Evolutionary conservation across 345 rosid genomes (phyloP).

Genomic region (Euphorbia lathyris): DNA sequence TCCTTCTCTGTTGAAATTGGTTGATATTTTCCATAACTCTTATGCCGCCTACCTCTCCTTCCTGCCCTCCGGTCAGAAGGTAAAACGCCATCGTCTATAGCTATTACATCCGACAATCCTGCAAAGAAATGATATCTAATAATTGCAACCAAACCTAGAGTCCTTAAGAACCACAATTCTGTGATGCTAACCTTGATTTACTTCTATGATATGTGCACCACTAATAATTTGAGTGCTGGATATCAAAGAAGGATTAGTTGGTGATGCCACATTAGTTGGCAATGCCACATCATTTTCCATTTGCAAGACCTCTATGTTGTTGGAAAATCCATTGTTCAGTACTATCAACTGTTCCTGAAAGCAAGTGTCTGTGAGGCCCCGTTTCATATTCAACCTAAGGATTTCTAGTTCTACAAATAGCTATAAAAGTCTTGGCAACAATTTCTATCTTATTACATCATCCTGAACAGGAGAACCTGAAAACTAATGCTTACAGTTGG

Average conservation of each 20-base stretch:
- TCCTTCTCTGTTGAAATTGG: conserved; percentile 44
- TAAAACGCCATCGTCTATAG: conserved; percentile 43
- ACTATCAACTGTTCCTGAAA: conserved; percentile 44
- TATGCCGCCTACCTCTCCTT: conserved; percentile 78
- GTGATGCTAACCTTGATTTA: conserved; percentile 47
- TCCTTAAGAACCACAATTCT: conserved; percentile 8
- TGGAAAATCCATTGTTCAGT: conserved; percentile 31
- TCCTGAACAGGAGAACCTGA: conserved; percentile 9
- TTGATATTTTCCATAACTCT: conserved; percentile 51
- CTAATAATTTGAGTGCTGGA: conserved; percentile 25
- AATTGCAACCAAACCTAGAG: not conserved
- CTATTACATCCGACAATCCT: conserved; percentile 41
- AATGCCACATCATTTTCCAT: conserved; percentile 35
- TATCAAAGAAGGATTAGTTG: conserved; percentile 22
- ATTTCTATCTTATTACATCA: conserved; percentile 10
- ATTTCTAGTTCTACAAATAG: not conserved
- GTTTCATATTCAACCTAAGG: not conserved
- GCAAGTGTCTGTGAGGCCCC: conserved; percentile 10
- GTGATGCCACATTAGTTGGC: too few species aligned
- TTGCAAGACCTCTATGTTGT: conserved; percentile 31
- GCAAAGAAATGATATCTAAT: conserved; percentile 22
- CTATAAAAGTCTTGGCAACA: not conserved
- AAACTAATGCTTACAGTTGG: conserved; percentile 31
- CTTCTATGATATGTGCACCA: conserved; percentile 29
- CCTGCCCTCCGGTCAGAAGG: conserved; percentile 50